These are phyloP conservation scores for Macrophomina phaseolina DNA, from an alignment of 2,329 filamentous ascomycete genomes.

Conservation along the genomic window DNA sequence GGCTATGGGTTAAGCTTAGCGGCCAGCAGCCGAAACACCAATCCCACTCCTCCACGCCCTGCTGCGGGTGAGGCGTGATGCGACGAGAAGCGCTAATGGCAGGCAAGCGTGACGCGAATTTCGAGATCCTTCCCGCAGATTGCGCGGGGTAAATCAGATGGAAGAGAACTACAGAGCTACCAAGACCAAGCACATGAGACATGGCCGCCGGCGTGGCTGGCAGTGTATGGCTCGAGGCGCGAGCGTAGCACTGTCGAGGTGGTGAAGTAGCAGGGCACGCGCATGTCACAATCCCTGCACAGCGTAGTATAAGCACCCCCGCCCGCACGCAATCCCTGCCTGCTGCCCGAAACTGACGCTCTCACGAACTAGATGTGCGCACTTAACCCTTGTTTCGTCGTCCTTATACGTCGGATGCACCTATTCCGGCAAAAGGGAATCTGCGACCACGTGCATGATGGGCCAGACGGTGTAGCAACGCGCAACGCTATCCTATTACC, in stretches of 20 bases:
- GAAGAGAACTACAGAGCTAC: neutral
- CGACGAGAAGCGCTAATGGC: neutral
- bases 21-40: neutral
- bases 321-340: neutral
- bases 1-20: conserved; percentile 2
- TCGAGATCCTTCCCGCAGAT: conserved; percentile 5
- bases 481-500: conserved; percentile 3
- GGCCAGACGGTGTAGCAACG: neutral
- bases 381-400: neutral
- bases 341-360: neutral
- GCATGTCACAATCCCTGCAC: conserved; percentile 9
- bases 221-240: neutral
- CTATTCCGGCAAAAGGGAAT: neutral
- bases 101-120: neutral
- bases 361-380: neutral
- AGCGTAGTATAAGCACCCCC: conserved; percentile 20
- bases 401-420: conserved; percentile 2
- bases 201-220: neutral
- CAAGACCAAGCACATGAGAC: neutral
- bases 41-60: neutral
- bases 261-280: neutral
- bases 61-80: neutral
- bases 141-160: neutral
- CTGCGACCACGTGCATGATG: neutral
- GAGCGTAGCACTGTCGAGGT: conserved; percentile 1